These are phyloP conservation scores for Simplicillium sp. DNA, from an alignment of 2,329 filamentous ascomycete genomes.

Conservation along the genomic window DNA sequence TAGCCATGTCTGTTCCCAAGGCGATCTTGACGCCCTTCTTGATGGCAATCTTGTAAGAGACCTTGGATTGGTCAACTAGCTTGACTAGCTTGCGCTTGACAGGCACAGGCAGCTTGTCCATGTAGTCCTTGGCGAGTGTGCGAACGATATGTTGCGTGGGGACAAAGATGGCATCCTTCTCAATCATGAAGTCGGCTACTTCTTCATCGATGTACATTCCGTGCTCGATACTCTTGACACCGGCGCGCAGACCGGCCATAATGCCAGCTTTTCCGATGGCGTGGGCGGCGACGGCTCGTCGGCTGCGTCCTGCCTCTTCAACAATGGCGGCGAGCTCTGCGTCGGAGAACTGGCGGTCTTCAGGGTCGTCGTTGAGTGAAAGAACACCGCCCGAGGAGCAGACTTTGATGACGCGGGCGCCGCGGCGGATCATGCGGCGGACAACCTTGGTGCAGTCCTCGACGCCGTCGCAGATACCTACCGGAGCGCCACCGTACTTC, in stretches of 20 bases:
- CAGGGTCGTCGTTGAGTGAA: conserved; percentile 29
- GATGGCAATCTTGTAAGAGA: conserved; percentile 30
- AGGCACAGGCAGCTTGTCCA: conserved; percentile 19
- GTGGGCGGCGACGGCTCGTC: conserved; percentile 31
- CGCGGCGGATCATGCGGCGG: conserved; percentile 30
- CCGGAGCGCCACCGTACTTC: conserved; percentile 17
- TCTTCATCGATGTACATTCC: conserved; percentile 37
- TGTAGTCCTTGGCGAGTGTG: conserved; percentile 20
- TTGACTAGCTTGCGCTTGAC: conserved; percentile 27
- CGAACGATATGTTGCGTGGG: conserved; percentile 33
- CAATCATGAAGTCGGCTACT: conserved; percentile 30
- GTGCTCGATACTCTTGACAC: conserved; percentile 37
- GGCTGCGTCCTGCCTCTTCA: conserved; percentile 27
- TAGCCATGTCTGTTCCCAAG: conserved; percentile 34
- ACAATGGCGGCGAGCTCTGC: conserved; percentile 33
- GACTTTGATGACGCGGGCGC: conserved; percentile 38
- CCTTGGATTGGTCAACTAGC: conserved; percentile 23
- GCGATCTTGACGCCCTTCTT: conserved; percentile 33
- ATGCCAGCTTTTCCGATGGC: conserved; percentile 37
- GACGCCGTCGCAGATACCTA: conserved; percentile 33
- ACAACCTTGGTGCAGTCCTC: conserved; percentile 33
- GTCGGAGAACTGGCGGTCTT: conserved; percentile 31
- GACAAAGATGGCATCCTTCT: conserved; percentile 32
- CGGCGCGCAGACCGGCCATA: conserved; percentile 30
- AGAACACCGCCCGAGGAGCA: conserved; percentile 33